A percentile compares a stretch with the other conserved stretches of the same genome.
phyloP scores from a whole-genome alignment of 306 rosid genomes.

The Begonia peltatifolia region DNA sequence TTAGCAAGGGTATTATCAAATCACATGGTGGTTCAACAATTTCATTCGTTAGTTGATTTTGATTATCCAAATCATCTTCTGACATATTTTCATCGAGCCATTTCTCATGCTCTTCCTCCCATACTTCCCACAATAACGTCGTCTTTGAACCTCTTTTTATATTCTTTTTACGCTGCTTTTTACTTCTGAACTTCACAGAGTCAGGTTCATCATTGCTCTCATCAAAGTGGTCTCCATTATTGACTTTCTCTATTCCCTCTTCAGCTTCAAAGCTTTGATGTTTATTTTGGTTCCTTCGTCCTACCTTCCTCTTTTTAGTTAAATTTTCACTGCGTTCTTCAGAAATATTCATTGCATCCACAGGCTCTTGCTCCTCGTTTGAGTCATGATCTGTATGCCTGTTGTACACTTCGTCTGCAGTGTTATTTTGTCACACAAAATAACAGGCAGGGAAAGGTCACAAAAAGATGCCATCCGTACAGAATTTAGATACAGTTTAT shows the following conservation, averaged over 20 bases:
- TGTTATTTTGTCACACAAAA: not conserved
- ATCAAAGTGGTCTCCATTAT: not conserved
- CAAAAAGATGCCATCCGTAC: not conserved
- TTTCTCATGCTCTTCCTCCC: slow-evolving; percentile 51
- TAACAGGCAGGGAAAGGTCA: not conserved
- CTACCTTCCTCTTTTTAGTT: not conserved
- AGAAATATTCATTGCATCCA: not conserved
- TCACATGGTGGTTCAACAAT: slow-evolving; percentile 56
- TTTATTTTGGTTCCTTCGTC: not conserved
- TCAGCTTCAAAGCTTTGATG: not conserved
- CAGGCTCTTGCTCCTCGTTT: not conserved
- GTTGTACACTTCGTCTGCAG: not conserved
- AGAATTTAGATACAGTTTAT: not conserved
- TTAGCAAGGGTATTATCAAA: slow-evolving; percentile 52
- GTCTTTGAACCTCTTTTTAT: slow-evolving; percentile 15
- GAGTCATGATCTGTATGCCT: not conserved
- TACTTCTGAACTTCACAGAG: not conserved
- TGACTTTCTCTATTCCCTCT: not conserved
- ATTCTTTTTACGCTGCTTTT: slow-evolving; percentile 9
- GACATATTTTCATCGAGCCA: slow-evolving; percentile 48
- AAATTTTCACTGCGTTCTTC: not conserved
- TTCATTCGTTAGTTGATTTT: slow-evolving; percentile 41
- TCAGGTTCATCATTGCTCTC: not conserved
- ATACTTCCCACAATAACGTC: slow-evolving; percentile 41
- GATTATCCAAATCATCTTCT: slow-evolving; percentile 29